Conservation (phyloP, 768 basidiomycete genomes). For the Boletellus sp. region DNA sequence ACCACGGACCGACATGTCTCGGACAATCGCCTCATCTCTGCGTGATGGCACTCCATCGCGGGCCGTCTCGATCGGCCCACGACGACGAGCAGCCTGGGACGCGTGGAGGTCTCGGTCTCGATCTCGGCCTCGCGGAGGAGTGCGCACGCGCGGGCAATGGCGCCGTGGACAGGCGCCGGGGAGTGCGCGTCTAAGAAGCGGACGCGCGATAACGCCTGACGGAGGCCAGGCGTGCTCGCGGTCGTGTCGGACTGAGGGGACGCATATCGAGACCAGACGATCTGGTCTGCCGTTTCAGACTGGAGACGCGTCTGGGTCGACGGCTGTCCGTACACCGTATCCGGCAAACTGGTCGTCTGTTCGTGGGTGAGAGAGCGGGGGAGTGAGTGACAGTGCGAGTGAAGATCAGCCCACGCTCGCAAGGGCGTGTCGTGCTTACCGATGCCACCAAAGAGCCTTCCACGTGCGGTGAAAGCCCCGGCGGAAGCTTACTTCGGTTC, state of each 20-base stretch:
- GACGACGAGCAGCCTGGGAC: slow-evolving; percentile 48
- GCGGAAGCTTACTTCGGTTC: too few species aligned
- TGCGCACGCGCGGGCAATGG: slow-evolving; percentile 41
- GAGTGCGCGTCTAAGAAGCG: slow-evolving; percentile 56
- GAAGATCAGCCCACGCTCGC: too few species aligned
- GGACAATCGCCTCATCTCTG: slow-evolving; percentile 66
- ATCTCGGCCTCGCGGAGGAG: neutral
- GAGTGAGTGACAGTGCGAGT: neutral
- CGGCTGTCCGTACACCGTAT: slow-evolving; percentile 66
- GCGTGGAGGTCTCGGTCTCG: slow-evolving; percentile 25
- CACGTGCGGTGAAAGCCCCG: neutral
- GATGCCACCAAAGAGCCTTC: neutral
- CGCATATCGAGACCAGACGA: slow-evolving; percentile 67
- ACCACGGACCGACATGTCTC: slow-evolving; percentile 33
- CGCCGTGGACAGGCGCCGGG: slow-evolving; percentile 56
- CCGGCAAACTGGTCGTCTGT: slow-evolving; percentile 44
- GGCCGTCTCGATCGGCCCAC: slow-evolving; percentile 73
- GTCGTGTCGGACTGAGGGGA: slow-evolving; percentile 14
- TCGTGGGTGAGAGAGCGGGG: neutral
- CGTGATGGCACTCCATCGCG: slow-evolving; percentile 65
- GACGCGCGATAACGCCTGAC: slow-evolving; percentile 50
- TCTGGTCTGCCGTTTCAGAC: slow-evolving; percentile 81
- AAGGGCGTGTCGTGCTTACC: slow-evolving; percentile 7
- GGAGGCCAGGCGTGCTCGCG: slow-evolving; percentile 10
- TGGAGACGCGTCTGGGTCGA: slow-evolving; percentile 65